Percentiles rank a stretch among this genome's conserved stretches.
phyloP scores from a whole-genome alignment of 2,329 filamentous ascomycete genomes.

The Exophiala mesophila region DNA sequence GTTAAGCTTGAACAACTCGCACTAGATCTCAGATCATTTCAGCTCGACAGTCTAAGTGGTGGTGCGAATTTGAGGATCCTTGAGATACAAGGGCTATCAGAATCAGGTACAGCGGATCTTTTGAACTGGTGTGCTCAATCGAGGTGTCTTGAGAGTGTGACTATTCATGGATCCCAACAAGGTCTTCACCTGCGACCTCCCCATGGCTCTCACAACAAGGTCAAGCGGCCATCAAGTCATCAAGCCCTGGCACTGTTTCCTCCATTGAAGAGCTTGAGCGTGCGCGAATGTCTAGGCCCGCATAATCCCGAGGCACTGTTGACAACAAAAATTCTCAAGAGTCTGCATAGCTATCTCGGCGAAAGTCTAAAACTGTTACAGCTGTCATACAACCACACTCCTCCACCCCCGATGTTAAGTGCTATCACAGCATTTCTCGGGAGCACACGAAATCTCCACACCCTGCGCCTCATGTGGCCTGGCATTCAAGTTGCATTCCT shows the following conservation, averaged over 20 bases:
- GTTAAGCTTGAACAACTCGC: slow-evolving; percentile 5
- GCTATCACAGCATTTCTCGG: slow-evolving; percentile 11
- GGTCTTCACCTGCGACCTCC: slow-evolving; percentile 13
- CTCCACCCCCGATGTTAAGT: slow-evolving; percentile 2
- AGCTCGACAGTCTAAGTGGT: slow-evolving; percentile 6
- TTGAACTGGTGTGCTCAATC: slow-evolving; percentile 8
- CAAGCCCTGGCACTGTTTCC: slow-evolving; percentile 10
- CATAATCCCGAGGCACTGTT: slow-evolving; percentile 2
- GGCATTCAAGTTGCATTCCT: slow-evolving; percentile 8
- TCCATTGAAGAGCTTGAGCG: slow-evolving; percentile 11
- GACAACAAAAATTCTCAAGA: slow-evolving; percentile 10
- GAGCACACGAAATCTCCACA: slow-evolving; percentile 8
- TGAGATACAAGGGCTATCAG: slow-evolving; percentile 11
- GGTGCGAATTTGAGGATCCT: slow-evolving; percentile 5
- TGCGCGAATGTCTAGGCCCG: slow-evolving; percentile 6
- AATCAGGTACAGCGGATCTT: slow-evolving; percentile 4
- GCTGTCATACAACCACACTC: slow-evolving; percentile 9
- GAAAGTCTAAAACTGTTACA: slow-evolving; percentile 13
- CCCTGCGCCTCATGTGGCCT: slow-evolving; percentile 12
- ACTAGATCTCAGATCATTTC: slow-evolving; percentile 12
- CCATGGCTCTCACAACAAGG: slow-evolving; percentile 9
- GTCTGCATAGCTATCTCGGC: slow-evolving; percentile 8
- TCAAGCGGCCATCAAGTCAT: slow-evolving; percentile 11
- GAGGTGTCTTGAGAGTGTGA: slow-evolving; percentile 8
- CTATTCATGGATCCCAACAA: slow-evolving; percentile 7